A percentile compares a stretch with the other conserved stretches of the same genome.
Evolutionary conservation across 345 rosid genomes (phyloP).

Genomic region (Corymbia maculata): DNA sequence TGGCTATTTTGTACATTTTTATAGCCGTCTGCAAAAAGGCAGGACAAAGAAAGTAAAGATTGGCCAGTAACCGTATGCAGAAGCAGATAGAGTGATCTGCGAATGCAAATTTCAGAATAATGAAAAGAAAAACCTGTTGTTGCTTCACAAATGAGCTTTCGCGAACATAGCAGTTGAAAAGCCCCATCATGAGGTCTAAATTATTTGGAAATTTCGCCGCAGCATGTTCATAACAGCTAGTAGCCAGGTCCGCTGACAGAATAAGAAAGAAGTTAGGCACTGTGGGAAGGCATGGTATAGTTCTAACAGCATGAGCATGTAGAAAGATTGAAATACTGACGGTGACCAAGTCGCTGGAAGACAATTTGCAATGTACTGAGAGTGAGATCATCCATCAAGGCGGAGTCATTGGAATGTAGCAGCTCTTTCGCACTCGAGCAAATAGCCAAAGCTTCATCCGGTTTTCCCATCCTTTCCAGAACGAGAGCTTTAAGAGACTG

Average conservation of each 20-base stretch:
- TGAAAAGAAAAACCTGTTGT: conserved; percentile 58
- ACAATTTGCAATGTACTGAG: conserved; percentile 93
- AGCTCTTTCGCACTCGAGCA: conserved; percentile 73
- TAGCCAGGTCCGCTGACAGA: conserved; percentile 81
- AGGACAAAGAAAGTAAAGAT: conserved; percentile 2
- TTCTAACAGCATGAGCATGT: background rate
- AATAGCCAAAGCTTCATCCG: conserved; percentile 59
- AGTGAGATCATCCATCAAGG: conserved; percentile 90
- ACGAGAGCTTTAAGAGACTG: conserved; percentile 84
- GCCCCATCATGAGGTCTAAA: conserved; percentile 92
- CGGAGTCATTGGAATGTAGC: conserved; percentile 54
- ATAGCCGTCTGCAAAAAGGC: conserved; percentile 74
- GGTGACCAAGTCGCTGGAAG: conserved; percentile 86
- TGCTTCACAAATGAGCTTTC: conserved; percentile 93
- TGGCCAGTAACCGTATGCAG: background rate
- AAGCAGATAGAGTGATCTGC: background rate
- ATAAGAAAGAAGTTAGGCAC: background rate
- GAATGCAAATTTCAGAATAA: background rate
- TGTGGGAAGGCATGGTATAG: background rate
- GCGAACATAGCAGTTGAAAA: conserved; percentile 92
- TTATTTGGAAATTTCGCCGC: conserved; percentile 70
- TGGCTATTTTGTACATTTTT: conserved; percentile 88
- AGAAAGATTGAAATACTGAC: conserved; percentile 25
- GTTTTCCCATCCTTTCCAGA: conserved; percentile 84
- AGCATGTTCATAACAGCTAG: conserved; percentile 84